phyloP scores from a whole-genome alignment of 1,284 basidiomycete species.

The Pseudozyma pruni region DNA sequence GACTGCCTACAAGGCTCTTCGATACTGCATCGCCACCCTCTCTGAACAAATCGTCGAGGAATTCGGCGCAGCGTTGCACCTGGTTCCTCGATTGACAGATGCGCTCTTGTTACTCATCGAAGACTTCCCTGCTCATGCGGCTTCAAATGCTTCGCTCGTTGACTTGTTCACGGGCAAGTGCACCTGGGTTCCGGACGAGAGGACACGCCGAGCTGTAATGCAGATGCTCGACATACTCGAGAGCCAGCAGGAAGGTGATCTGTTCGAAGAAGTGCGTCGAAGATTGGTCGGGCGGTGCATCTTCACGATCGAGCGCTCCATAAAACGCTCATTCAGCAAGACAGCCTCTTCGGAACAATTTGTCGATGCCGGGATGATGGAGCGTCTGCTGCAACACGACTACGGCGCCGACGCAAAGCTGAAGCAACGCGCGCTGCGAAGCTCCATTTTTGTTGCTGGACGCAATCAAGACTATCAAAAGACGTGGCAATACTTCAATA shows the following conservation, averaged over 20 bases:
- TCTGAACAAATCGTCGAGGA: background rate
- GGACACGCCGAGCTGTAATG: constrained; percentile 19
- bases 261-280: constrained; percentile 1
- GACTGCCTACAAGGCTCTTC: constrained; percentile 2
- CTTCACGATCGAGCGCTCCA: constrained; percentile 11
- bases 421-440: constrained; percentile 9
- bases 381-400: constrained; percentile 9
- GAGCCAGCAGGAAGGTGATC: background rate
- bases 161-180: constrained; percentile 2
- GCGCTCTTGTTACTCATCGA: constrained; percentile 9
- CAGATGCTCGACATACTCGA: constrained; percentile 14
- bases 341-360: constrained; percentile 21
- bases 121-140: constrained; percentile 3
- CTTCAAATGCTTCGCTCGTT: background rate
- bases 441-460: constrained; percentile 25
- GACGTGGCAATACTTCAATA: constrained; percentile 13
- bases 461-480: constrained; percentile 8
- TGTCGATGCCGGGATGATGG: constrained; percentile 18
- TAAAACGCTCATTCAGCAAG: background rate
- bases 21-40: constrained; percentile 13
- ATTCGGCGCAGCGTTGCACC: constrained; percentile 11
- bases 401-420: constrained; percentile 2
- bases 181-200: constrained; percentile 15
- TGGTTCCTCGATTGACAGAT: constrained; percentile 22
- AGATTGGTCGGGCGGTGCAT: constrained; percentile 12